A percentile compares a stretch with the other conserved stretches of the same genome.
These are phyloP conservation scores for Teratosphaeria pseudoeucalypti DNA, from an alignment of 2,329 filamentous ascomycete species.

Conservation along the genomic window DNA sequence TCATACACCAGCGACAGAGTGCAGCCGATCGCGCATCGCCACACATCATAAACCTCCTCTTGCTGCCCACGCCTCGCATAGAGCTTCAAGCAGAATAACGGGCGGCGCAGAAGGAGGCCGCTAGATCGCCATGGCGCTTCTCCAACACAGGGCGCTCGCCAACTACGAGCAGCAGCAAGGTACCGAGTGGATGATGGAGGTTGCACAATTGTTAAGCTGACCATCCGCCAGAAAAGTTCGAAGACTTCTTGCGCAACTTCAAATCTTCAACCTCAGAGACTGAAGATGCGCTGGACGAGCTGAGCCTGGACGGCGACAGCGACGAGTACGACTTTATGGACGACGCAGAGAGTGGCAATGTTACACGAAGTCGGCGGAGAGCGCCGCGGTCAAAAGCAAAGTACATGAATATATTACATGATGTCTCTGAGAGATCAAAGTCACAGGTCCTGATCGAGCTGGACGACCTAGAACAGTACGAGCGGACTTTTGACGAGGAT, in stretches of 20 bases:
- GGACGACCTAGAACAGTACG: slow-evolving; percentile 79
- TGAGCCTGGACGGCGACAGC: slow-evolving; percentile 81
- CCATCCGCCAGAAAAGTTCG: slow-evolving; percentile 57
- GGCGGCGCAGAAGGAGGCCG: not conserved
- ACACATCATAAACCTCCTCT: not conserved
- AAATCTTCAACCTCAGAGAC: slow-evolving; percentile 68
- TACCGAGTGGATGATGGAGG: slow-evolving; percentile 33
- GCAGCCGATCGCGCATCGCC: not conserved
- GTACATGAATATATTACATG: slow-evolving; percentile 79
- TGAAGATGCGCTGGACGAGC: slow-evolving; percentile 69
- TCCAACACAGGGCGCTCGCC: slow-evolving; percentile 66
- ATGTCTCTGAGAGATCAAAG: slow-evolving; percentile 68
- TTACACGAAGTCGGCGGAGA: slow-evolving; percentile 26
- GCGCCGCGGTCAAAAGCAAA: slow-evolving; percentile 54
- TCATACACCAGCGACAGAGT: no score
- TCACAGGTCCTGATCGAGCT: slow-evolving; percentile 78
- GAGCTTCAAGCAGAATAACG: not conserved
- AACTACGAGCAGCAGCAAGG: slow-evolving; percentile 82
- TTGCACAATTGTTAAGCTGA: slow-evolving; percentile 17
- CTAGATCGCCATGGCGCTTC: slow-evolving; percentile 62
- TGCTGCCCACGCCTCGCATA: not conserved
- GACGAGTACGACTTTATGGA: slow-evolving; percentile 94
- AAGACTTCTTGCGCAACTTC: slow-evolving; percentile 79
- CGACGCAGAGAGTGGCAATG: slow-evolving; percentile 46
- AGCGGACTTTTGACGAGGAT: slow-evolving; percentile 54